Evolutionary conservation across 192 early-diverging fungal genomes (phyloP).

Genomic region (Coemansia asiatica): DNA sequence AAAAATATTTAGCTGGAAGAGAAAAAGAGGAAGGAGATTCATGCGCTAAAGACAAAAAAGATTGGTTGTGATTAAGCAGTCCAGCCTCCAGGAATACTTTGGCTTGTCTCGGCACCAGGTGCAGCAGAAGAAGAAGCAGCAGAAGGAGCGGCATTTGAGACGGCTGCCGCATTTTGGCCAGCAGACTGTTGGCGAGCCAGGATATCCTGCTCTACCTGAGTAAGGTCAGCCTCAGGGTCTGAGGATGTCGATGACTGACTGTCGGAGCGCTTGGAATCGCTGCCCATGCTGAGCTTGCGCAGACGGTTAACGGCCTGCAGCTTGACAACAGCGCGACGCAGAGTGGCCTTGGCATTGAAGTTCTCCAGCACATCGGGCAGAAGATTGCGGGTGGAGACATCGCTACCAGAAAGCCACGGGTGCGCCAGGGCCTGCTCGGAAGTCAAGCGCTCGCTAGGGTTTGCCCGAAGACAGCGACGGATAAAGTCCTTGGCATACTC

Average conservation of each 20-base stretch:
- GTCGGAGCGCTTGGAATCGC: not conserved
- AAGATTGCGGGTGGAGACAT: constrained; percentile 73
- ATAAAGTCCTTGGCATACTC: constrained; percentile 75
- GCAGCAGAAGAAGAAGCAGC: constrained; percentile 1
- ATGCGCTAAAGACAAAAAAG: not conserved
- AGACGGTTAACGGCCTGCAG: constrained; percentile 54
- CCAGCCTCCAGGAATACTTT: constrained; percentile 37
- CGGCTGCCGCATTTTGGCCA: not conserved
- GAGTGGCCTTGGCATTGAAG: constrained; percentile 51
- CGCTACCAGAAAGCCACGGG: constrained; percentile 73
- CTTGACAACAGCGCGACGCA: constrained; percentile 56
- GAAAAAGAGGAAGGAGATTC: not conserved
- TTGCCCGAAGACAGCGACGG: constrained; percentile 62
- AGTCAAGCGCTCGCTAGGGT: constrained; percentile 74
- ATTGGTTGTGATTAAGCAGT: not conserved
- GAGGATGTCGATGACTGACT: constrained; percentile 13
- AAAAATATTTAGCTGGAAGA: not conserved
- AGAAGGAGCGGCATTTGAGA: not conserved
- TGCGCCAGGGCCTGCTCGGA: constrained; percentile 80
- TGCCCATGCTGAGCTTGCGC: constrained; percentile 31
- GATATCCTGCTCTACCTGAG: not conserved
- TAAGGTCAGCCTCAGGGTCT: constrained; percentile 3
- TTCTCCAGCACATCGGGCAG: constrained; percentile 79
- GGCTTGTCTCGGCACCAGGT: not conserved
- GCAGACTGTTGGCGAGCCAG: not conserved